These are phyloP conservation scores for Eutrema heterophyllum DNA, from an alignment of 345 rosid species.

Conservation along the genomic window DNA sequence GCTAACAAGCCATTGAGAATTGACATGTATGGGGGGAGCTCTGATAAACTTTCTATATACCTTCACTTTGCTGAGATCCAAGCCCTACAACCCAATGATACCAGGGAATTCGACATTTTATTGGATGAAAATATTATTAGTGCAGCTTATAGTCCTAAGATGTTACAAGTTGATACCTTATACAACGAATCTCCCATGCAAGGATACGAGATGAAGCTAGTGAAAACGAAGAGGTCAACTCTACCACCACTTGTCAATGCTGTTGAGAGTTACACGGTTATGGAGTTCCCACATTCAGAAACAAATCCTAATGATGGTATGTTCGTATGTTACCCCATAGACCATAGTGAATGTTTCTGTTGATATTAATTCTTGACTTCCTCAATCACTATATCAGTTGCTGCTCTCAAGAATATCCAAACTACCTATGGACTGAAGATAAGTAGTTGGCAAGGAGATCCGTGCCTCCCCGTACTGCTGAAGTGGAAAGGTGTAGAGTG, in stretches of 20 bases:
- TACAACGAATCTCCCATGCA: not conserved
- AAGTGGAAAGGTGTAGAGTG: constrained; percentile 26
- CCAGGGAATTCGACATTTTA: not conserved
- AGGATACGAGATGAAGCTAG: not conserved
- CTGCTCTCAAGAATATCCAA: constrained; percentile 34
- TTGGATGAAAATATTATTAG: not conserved
- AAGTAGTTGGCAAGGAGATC: constrained; percentile 47
- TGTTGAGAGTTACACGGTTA: not conserved
- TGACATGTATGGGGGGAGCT: fast-evolving
- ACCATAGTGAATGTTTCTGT: not conserved
- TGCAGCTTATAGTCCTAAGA: not conserved
- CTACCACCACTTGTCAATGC: constrained; percentile 10
- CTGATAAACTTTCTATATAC: too few relatives aligned
- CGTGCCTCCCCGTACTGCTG: constrained; percentile 18
- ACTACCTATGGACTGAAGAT: constrained; percentile 18
- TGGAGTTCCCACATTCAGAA: not conserved
- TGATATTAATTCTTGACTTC: not conserved
- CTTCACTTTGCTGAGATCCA: constrained; percentile 32
- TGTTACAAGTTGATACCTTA: not conserved
- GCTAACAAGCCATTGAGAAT: not conserved
- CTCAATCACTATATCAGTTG: constrained; percentile 2
- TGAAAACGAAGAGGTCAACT: not conserved
- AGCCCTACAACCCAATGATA: not conserved
- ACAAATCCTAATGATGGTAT: not conserved
- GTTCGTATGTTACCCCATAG: not conserved